phyloP scores from a whole-genome alignment of 768 basidiomycete genomes.

The Leccinum olivaceopallidum region DNA sequence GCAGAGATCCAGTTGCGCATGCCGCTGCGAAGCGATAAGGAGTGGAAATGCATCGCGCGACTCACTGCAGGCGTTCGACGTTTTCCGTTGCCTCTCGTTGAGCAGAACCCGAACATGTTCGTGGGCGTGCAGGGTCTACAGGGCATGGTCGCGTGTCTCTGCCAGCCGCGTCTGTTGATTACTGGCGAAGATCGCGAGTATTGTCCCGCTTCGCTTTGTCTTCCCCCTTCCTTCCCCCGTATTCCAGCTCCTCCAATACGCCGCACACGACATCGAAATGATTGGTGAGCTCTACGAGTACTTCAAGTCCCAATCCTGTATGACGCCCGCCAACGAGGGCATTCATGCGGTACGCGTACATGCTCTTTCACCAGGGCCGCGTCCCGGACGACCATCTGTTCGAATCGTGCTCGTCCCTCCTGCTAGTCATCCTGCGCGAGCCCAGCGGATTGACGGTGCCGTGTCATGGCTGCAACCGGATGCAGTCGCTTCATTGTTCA shows the following conservation, averaged over 20 bases:
- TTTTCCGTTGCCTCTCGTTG: slow-evolving; percentile 25
- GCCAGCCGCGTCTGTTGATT: slow-evolving; percentile 21
- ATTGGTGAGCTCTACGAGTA: slow-evolving; percentile 37
- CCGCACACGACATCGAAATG: slow-evolving; percentile 43
- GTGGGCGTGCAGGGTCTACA: slow-evolving; percentile 24
- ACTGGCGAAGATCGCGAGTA: slow-evolving; percentile 36
- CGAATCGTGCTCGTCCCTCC: slow-evolving; percentile 23
- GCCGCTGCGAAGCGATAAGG: slow-evolving; percentile 23
- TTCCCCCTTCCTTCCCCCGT: background rate
- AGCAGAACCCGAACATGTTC: slow-evolving; percentile 27
- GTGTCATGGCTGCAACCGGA: slow-evolving; percentile 27
- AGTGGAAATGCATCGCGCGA: slow-evolving; percentile 28
- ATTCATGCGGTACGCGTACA: slow-evolving; percentile 29
- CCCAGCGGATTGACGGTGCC: slow-evolving; percentile 25
- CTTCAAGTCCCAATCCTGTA: slow-evolving; percentile 30
- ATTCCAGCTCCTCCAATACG: slow-evolving; percentile 38
- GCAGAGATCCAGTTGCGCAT: slow-evolving; percentile 38
- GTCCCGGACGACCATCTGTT: slow-evolving; percentile 28
- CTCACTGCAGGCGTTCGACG: slow-evolving; percentile 25
- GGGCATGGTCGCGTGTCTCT: slow-evolving; percentile 36
- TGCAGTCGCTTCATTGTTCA: slow-evolving; percentile 31
- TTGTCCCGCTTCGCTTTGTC: background rate
- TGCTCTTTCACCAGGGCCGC: slow-evolving; percentile 29
- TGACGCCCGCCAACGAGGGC: slow-evolving; percentile 18
- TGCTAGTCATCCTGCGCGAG: slow-evolving; percentile 29